A percentile compares a stretch with the other conserved stretches of the same genome.
Conservation (phyloP, 257 asterid genomes). For the Perilla frutescens region DNA sequence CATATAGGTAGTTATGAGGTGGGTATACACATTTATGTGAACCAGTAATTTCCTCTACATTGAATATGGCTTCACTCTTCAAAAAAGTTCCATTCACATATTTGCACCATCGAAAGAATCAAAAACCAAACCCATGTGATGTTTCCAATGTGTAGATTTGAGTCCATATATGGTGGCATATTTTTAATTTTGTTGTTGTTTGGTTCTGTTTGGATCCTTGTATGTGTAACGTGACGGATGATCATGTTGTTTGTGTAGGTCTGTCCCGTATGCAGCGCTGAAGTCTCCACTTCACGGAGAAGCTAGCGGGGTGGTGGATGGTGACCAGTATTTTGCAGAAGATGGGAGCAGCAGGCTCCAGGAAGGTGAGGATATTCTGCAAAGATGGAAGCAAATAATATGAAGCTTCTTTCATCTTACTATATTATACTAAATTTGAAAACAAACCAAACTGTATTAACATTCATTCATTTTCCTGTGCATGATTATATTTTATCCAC, state of each 20-base stretch:
- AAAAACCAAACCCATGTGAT: too few species aligned
- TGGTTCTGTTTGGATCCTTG: too few species aligned
- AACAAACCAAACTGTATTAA: background rate
- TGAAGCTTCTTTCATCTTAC: slow-evolving; percentile 24
- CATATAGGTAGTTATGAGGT: background rate
- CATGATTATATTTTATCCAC: background rate
- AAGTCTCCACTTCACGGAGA: slow-evolving; percentile 72
- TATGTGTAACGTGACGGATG: slow-evolving; percentile 13
- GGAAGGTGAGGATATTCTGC: slow-evolving; percentile 2
- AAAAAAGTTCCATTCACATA: background rate
- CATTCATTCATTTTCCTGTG: slow-evolving; percentile 10
- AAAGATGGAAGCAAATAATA: slow-evolving; percentile 28
- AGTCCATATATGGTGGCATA: too few species aligned
- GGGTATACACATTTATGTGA: too few species aligned
- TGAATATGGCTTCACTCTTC: background rate
- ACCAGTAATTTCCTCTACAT: background rate
- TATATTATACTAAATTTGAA: background rate
- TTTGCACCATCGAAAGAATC: too few species aligned
- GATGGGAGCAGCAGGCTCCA: slow-evolving; percentile 12
- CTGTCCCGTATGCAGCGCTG: slow-evolving; percentile 91
- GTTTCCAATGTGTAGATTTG: too few species aligned
- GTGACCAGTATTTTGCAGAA: slow-evolving; percentile 12
- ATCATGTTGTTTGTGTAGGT: slow-evolving; percentile 57
- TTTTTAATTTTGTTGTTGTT: too few species aligned
- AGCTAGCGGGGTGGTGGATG: slow-evolving; percentile 42